A percentile compares a stretch with the other conserved stretches of the same genome.
Conservation (phyloP, 2,329 filamentous ascomycete species). For the Claviceps fusiformis region DNA sequence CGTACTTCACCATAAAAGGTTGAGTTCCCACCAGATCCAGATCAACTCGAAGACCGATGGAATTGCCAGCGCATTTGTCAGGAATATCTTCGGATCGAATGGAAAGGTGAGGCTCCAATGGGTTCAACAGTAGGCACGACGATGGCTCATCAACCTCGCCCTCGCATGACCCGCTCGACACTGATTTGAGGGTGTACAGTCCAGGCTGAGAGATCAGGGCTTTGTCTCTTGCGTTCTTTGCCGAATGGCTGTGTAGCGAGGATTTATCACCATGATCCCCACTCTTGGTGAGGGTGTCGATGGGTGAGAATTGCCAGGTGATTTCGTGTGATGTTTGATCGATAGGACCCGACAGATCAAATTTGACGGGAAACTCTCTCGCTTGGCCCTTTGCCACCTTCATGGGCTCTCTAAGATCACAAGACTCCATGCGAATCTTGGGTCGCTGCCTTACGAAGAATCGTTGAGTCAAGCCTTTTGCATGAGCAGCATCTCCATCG, state of each 20-base stretch:
- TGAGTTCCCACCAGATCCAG: constrained; percentile 85
- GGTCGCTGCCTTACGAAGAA: constrained; percentile 84
- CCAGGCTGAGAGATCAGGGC: constrained; percentile 64
- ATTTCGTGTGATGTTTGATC: constrained; percentile 57
- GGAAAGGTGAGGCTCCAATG: constrained; percentile 67
- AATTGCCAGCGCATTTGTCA: constrained; percentile 89
- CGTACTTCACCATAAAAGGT: constrained; percentile 75
- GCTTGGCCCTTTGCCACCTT: constrained; percentile 66
- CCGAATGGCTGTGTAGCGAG: constrained; percentile 41
- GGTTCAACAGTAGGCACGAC: constrained; percentile 85
- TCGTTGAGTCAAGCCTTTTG: constrained; percentile 54
- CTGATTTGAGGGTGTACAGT: constrained; percentile 70
- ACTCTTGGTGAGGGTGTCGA: constrained; percentile 52
- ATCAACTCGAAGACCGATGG: constrained; percentile 78
- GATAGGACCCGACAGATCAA: constrained; percentile 44
- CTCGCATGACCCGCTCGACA: constrained; percentile 67
- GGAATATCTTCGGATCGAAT: constrained; percentile 70
- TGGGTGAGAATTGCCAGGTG: constrained; percentile 69
- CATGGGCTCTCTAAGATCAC: constrained; percentile 66
- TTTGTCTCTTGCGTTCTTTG: constrained; percentile 48
- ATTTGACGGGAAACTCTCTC: constrained; percentile 56
- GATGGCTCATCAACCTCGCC: constrained; percentile 89
- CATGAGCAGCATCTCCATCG: constrained; percentile 52
- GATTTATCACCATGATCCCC: constrained; percentile 54
- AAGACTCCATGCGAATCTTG: constrained; percentile 54